Evolutionary conservation across 2,329 filamentous ascomycete species (phyloP).

Genomic region (Leptographium galeiforme): DNA sequence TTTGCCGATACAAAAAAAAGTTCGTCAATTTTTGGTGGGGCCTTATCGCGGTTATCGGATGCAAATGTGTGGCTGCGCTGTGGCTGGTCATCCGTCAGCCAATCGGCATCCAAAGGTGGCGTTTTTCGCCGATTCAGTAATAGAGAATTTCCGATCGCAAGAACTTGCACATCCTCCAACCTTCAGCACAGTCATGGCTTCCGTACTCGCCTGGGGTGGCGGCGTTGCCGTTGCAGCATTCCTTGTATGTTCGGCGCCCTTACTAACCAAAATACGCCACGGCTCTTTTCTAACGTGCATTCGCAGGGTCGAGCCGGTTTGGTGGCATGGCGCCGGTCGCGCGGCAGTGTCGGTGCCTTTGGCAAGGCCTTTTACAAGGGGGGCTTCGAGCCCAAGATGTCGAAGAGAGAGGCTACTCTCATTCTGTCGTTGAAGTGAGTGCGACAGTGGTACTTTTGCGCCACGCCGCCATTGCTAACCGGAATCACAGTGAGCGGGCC

Average conservation of each 20-base stretch:
- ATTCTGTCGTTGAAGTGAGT: conserved; percentile 82
- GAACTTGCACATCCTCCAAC: conserved; percentile 6
- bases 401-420: conserved; percentile 73
- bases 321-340: conserved; percentile 73
- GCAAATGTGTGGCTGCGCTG: conserved; percentile 1
- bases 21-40: conserved; percentile 8
- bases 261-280: neutral
- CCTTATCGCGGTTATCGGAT: conserved; percentile 11
- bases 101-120: neutral
- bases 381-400: conserved; percentile 96
- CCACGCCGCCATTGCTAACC: neutral
- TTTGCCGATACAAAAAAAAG: conserved; percentile 7
- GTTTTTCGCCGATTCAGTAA: neutral
- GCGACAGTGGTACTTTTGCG: conserved; percentile 7
- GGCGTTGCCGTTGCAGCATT: conserved; percentile 54
- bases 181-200: conserved; percentile 33
- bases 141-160: neutral
- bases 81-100: neutral
- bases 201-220: conserved; percentile 42
- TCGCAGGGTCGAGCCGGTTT: conserved; percentile 80
- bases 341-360: conserved; percentile 62
- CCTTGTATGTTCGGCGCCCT: conserved; percentile 28
- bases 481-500: conserved; percentile 56
- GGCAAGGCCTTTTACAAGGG: conserved; percentile 96
- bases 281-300: conserved; percentile 6